phyloP scores from a whole-genome alignment of 225 moss, liverwort and hornwort genomes.

The Rhytidiadelphus loreus region DNA sequence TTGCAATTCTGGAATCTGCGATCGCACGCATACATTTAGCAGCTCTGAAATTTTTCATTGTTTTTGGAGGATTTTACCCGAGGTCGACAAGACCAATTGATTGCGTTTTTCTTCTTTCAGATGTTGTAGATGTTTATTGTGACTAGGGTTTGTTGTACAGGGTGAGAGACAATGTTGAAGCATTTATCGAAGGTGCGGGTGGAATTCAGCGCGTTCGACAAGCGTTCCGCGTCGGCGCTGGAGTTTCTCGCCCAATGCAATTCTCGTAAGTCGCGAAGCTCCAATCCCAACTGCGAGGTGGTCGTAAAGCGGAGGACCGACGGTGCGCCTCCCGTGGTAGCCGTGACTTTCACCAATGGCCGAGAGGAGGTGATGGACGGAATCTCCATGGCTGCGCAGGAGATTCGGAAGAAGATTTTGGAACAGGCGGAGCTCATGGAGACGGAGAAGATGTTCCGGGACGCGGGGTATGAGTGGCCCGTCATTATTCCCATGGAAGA shows the following conservation, averaged over 20 bases:
- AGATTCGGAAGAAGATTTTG: slow-evolving; percentile 67
- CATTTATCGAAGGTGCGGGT: slow-evolving; percentile 69
- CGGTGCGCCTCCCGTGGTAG: slow-evolving; percentile 31
- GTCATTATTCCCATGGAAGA: slow-evolving; percentile 61
- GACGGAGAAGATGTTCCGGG: slow-evolving; percentile 91
- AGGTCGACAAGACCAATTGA: not conserved
- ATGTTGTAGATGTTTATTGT: not conserved
- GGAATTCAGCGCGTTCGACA: slow-evolving; percentile 78
- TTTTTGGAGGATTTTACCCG: not conserved
- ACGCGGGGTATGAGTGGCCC: slow-evolving; percentile 82
- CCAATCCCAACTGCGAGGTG: slow-evolving; percentile 73
- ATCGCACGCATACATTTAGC: not conserved
- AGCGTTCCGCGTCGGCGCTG: slow-evolving; percentile 62
- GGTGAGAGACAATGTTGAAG: slow-evolving; percentile 49
- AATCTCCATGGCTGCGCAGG: slow-evolving; percentile 54
- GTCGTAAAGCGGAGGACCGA: slow-evolving; percentile 46
- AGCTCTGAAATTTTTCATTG: not conserved
- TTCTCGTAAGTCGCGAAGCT: slow-evolving; percentile 57
- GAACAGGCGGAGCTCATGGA: slow-evolving; percentile 91
- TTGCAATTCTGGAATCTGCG: not conserved
- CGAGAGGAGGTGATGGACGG: slow-evolving; percentile 75
- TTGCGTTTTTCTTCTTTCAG: not conserved
- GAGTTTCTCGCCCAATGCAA: slow-evolving; percentile 91
- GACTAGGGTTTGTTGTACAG: not conserved
- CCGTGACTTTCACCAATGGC: slow-evolving; percentile 61